Conservation (phyloP, 2,329 filamentous ascomycete species). For the Hypoxylon sp. region DNA sequence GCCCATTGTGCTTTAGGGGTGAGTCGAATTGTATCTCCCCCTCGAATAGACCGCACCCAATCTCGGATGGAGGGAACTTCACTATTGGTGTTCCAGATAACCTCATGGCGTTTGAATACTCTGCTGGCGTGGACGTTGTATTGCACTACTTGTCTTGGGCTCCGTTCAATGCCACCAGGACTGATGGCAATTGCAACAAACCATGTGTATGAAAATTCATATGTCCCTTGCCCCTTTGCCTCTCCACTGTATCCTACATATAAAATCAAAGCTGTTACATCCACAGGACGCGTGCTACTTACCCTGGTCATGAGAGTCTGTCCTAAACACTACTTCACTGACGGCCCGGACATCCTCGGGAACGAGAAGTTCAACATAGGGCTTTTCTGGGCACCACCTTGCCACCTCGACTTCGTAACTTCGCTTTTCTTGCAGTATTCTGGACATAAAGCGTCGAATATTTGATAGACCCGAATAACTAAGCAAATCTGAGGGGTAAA, state of each 20-base stretch:
- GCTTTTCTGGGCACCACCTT: not conserved
- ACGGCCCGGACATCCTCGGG: not conserved
- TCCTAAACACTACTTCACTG: not conserved
- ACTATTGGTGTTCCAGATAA: conserved; percentile 4
- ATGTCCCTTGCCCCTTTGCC: not conserved
- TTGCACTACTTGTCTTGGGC: not conserved
- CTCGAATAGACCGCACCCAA: conserved; percentile 6
- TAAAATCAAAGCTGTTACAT: not conserved
- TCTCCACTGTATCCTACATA: not conserved
- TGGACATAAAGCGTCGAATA: not conserved
- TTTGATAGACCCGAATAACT: not conserved
- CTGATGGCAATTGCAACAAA: not conserved
- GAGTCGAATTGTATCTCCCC: conserved; percentile 8
- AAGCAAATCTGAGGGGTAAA: not conserved
- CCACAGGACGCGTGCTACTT: not conserved
- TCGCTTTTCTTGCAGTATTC: not conserved
- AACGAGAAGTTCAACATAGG: not conserved
- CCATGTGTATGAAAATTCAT: not conserved
- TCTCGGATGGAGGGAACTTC: not conserved
- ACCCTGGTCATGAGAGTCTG: conserved; percentile 1
- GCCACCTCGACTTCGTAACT: not conserved
- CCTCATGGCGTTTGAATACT: conserved; percentile 1
- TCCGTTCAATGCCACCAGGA: not conserved
- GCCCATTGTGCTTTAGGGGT: conserved; percentile 1
- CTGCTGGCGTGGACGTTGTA: conserved; percentile 5